These are phyloP conservation scores for Hypoxylon subgilvum DNA, from an alignment of 495 filamentous ascomycete species.

Conservation along the genomic window DNA sequence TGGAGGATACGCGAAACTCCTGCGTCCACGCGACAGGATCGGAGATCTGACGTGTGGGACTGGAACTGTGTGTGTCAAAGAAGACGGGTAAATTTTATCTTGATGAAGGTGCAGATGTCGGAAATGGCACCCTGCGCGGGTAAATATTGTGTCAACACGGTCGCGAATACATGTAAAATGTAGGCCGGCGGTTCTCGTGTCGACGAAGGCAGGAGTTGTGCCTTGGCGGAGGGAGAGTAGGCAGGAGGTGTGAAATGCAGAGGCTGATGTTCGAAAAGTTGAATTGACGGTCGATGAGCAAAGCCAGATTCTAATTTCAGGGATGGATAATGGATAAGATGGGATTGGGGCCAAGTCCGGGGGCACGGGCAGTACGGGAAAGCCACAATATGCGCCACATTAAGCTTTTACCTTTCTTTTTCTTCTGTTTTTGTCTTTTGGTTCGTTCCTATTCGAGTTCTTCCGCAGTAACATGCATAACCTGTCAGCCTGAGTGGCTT, in stretches of 20 bases:
- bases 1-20: conserved; percentile 43
- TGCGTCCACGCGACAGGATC: conserved; percentile 49
- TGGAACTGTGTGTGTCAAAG: too few relatives aligned
- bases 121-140: neutral
- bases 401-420: neutral
- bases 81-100: neutral
- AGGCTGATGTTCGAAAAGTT: conserved; percentile 40
- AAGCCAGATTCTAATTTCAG: conserved; percentile 42
- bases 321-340: too few relatives aligned
- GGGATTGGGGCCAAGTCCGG: conserved; percentile 38
- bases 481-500: too few relatives aligned
- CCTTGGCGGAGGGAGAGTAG: conserved; percentile 26
- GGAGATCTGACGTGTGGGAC: conserved; percentile 47
- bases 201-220: conserved; percentile 21
- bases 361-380: too few relatives aligned
- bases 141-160: conserved; percentile 25
- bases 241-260: conserved; percentile 38
- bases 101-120: conserved; percentile 11
- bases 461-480: too few relatives aligned
- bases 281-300: conserved; percentile 42
- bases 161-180: conserved; percentile 22
- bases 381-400: conserved; percentile 33
- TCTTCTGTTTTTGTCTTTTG: too few relatives aligned
- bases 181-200: conserved; percentile 7
- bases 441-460: neutral